Conservation (phyloP, 257 asterid species). For the Rauvolfia tetraphylla region DNA sequence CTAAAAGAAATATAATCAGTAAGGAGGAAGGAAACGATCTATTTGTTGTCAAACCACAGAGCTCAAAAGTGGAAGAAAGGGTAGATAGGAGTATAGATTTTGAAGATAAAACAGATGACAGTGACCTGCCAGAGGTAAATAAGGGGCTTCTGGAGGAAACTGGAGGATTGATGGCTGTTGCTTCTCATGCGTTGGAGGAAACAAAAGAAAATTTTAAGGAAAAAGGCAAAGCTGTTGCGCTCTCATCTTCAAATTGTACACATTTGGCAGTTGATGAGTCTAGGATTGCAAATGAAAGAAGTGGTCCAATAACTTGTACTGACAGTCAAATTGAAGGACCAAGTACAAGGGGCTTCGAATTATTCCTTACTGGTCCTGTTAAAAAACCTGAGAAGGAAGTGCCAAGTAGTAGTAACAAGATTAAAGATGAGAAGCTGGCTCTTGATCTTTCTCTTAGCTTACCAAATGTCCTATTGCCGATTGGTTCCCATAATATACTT, state of each 20-base stretch:
- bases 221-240: conserved; percentile 65
- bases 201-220: conserved; percentile 43
- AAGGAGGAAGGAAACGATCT: conserved; percentile 41
- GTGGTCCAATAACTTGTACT: conserved; percentile 29
- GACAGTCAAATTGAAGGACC: conserved; percentile 69
- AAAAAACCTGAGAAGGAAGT: conserved; percentile 61
- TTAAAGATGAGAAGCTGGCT: conserved; percentile 74
- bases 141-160: conserved; percentile 33
- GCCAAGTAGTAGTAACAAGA: conserved; percentile 38
- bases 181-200: conserved; percentile 32
- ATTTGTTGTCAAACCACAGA: conserved; percentile 38
- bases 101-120: conserved; percentile 42
- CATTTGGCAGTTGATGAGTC: conserved; percentile 32
- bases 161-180: conserved; percentile 33
- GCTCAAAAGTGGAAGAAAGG: conserved; percentile 35
- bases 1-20: conserved; percentile 27
- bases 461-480: conserved; percentile 86
- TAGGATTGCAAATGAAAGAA: conserved; percentile 45
- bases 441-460: conserved; percentile 97
- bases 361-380: conserved; percentile 70
- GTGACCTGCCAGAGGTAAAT: conserved; percentile 23
- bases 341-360: conserved; percentile 67
- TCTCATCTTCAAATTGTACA: conserved; percentile 33
- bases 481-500: conserved; percentile 50
- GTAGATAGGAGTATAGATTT: conserved; percentile 33